Evolutionary conservation across 176 grass and related monocot species (phyloP).

Genomic region (Chrysopogon serrulatus): DNA sequence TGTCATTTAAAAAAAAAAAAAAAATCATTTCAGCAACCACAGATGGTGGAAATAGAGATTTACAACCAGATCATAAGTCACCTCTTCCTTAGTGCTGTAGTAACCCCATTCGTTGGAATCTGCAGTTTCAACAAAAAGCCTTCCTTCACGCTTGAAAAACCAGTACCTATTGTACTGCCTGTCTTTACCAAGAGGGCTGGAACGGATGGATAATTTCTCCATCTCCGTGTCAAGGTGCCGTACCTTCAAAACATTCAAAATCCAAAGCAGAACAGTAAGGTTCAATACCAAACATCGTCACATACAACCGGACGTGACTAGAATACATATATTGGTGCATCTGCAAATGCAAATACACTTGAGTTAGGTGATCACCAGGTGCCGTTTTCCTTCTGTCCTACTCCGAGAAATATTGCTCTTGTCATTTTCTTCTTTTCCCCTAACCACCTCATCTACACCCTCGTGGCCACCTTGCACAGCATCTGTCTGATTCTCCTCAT

Average conservation of each 20-base stretch:
- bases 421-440: constrained; percentile 26
- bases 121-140: constrained; percentile 74
- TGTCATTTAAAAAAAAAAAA: constrained; percentile 25
- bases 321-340: background rate
- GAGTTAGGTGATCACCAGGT: constrained; percentile 21
- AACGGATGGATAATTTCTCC: constrained; percentile 75
- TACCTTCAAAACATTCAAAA: constrained; percentile 16
- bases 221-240: constrained; percentile 54
- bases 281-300: background rate
- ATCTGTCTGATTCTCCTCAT: constrained; percentile 31
- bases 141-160: constrained; percentile 76
- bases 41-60: background rate
- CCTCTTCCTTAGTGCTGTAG: constrained; percentile 86
- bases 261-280: background rate
- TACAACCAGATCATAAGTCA: constrained; percentile 15
- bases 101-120: constrained; percentile 77
- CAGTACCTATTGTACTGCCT: constrained; percentile 67
- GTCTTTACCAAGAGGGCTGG: constrained; percentile 83
- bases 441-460: constrained; percentile 10
- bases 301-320: background rate
- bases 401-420: constrained; percentile 15
- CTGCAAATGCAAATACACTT: background rate
- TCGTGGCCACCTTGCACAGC: constrained; percentile 16
- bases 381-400: constrained; percentile 24
- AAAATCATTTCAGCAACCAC: background rate